Evolutionary conservation across 164 flowering plant species (phyloP).

Genomic region (Cinnamomum chago): DNA sequence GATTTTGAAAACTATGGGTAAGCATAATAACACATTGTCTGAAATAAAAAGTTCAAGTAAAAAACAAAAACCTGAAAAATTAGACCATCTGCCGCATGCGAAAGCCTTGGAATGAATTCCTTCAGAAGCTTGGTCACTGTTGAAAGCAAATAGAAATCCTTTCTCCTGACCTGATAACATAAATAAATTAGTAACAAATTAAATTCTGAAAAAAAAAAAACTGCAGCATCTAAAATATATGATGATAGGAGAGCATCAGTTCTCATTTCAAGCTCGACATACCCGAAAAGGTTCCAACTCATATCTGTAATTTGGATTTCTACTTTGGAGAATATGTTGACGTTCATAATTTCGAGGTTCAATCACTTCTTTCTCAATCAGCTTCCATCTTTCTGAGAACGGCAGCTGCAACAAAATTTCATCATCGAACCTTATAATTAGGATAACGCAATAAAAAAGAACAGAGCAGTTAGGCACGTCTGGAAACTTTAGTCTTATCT

Average conservation of each 20-base stretch:
- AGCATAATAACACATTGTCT: neutral
- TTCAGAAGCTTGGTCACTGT: conserved; percentile 71
- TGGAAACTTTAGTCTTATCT: no score
- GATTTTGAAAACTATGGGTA: no score
- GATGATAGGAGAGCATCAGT: neutral
- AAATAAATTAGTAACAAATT: neutral
- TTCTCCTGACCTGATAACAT: conserved; percentile 78
- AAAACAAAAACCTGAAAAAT: conserved; percentile 73
- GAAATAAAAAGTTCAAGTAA: neutral
- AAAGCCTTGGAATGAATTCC: conserved; percentile 87
- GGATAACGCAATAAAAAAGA: neutral
- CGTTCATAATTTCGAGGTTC: conserved; percentile 90
- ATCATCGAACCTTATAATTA: conserved; percentile 1
- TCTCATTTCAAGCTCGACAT: conserved; percentile 14
- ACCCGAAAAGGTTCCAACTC: conserved; percentile 96
- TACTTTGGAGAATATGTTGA: conserved; percentile 37
- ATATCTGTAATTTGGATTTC: conserved; percentile 78
- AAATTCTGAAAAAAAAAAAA: conserved; percentile 4
- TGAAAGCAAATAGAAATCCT: conserved; percentile 93
- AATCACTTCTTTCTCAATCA: conserved; percentile 91
- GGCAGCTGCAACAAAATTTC: conserved; percentile 57
- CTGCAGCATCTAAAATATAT: neutral
- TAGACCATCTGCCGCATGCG: conserved; percentile 99
- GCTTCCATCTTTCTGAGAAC: conserved; percentile 90
- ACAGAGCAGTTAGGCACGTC: neutral